Evolutionary conservation across 352 stramenopile genomes (phyloP), one percentile per base, ranked within the genome.

Genomic region (Aphanomyces cochlioides): DNA sequence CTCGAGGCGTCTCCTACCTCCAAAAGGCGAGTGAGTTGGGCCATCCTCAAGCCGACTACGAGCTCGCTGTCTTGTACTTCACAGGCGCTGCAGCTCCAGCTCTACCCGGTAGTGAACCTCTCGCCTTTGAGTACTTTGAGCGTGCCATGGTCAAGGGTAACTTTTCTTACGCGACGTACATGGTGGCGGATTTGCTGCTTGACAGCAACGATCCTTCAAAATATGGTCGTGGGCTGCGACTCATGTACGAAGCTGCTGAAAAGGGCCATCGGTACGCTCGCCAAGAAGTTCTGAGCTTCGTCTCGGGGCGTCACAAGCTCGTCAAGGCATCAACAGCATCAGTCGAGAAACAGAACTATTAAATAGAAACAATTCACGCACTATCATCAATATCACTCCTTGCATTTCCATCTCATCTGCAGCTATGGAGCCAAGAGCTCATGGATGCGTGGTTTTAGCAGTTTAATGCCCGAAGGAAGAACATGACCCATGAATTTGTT

Each of bases 151-250:
- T 7, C n/a, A 19, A 56, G 8, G 59, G 59, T 21, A 54, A 39
- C 36, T 67, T 67, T 19, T 67, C 59, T 19, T 67, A 67, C 41
- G 59, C 59, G 5, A 50, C 59, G 39, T 67, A 56, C 4, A 67
- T 67, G 59, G 59, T 67, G 7, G 59, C 59, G n/a, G 59, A 67
- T 36, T 36, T 67, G 39, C 59, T 67, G n/a, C 38, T 67, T 15
- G 38, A 67, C 39, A 21, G 48, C 15, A 28, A 10, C 10, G 13
- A 48, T 19, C 7, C 28, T 4, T 37, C 17, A 8, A 3, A 67
- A 7, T 67, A 67, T 19, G 43, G 41, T 4, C 59, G 39, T 17
- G 59, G 41, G 40, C 17, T 67, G 39, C 39, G 43, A 17, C 43
- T 67, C 17, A 37, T 67, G 59, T 67, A 67, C 59, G 19, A 41